Base-by-base conservation (phyloP, 2,329 filamentous ascomycete genomes). In the Fonsecaea erecta region DNA sequence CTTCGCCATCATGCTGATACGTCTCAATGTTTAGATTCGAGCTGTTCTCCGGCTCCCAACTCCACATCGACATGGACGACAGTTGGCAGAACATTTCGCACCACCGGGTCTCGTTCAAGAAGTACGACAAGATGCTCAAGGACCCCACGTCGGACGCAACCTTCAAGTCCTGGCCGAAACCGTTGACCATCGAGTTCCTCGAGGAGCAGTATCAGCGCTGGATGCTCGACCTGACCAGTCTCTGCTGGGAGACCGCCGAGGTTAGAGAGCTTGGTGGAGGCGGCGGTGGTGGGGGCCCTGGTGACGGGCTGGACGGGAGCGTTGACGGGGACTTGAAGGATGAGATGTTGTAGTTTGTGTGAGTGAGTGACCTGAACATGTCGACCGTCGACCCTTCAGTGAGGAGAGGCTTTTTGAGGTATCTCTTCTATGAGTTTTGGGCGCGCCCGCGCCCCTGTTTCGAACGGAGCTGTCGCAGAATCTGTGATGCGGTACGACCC, bases 31-130 rank as follows among this genome's bases (percentile, higher is more conserved):
- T 26, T 57, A 72, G 70, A 54, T 72, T 72, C 55, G 70, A 72
- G 43, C 66, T 72, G 60, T 68, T 68, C 55, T 64, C 66, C 16
- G 68, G 68, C 35, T 68, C 70, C 28, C 70, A 71, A 64, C 68
- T 72, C 9, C 70, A 72, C 63, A 72, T 72, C 57, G 70, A 71
- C 65, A 70, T 72, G 67, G 69, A 71, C 60, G 70, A 72, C 62
- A 62, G 68, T 43, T 72, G 70, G 70, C 64, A 69, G 64, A 67
- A 70, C 52, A 72, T 72, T 60, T 67, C 68, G 5, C 70, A 72
- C 60, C 68, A 72, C 57, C 69, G 70, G 7, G 64, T 72, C 43
- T 51, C 60, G 35, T 72, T 72, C 66, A 72, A 71, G 40, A 37
- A 67, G 9, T 72, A 70, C 59, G 67, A 70, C n/a, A 55, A 61